Evolutionary conservation across 208 protist species (phyloP).

Genomic region (Wallacemonas rigidus): DNA sequence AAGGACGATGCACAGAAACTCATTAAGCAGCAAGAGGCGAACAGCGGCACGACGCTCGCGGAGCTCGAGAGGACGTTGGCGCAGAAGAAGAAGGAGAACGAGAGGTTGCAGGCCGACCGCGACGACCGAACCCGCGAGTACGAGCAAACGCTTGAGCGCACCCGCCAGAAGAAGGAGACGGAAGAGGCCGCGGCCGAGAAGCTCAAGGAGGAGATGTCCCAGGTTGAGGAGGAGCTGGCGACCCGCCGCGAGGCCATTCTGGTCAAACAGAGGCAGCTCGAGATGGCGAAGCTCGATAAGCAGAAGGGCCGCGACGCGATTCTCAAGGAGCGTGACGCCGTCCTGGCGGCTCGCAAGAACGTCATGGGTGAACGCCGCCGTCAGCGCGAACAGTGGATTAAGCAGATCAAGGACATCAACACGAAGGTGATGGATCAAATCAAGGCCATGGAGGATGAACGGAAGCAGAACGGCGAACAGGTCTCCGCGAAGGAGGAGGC

Average conservation of each 20-base stretch:
- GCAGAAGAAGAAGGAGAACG: constrained; percentile 84
- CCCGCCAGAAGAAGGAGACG: constrained; percentile 87
- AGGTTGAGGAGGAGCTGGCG: constrained; percentile 83
- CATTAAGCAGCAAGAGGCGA: constrained; percentile 85
- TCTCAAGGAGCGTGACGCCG: constrained; percentile 65
- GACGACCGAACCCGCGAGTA: constrained; percentile 80
- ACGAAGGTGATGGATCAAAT: constrained; percentile 84
- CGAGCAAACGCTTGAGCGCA: constrained; percentile 87
- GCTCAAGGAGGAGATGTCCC: constrained; percentile 77
- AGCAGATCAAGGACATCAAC: constrained; percentile 90
- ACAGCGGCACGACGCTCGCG: constrained; percentile 68
- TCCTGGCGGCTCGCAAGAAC: constrained; percentile 73
- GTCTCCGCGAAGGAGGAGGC: constrained; percentile 71
- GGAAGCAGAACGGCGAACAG: constrained; percentile 69
- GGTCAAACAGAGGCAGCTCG: constrained; percentile 85
- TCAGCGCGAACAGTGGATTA: constrained; percentile 90
- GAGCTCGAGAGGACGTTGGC: constrained; percentile 79
- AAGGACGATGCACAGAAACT: constrained; percentile 67
- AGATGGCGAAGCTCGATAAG: constrained; percentile 87
- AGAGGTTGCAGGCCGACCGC: constrained; percentile 66
- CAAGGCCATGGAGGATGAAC: constrained; percentile 62
- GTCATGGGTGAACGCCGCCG: constrained; percentile 70
- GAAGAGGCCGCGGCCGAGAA: constrained; percentile 71
- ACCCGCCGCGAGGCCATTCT: constrained; percentile 72
- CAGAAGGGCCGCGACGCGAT: constrained; percentile 85